Conservation (phyloP, 768 basidiomycete species). For the Melanogaster broomeanus region DNA sequence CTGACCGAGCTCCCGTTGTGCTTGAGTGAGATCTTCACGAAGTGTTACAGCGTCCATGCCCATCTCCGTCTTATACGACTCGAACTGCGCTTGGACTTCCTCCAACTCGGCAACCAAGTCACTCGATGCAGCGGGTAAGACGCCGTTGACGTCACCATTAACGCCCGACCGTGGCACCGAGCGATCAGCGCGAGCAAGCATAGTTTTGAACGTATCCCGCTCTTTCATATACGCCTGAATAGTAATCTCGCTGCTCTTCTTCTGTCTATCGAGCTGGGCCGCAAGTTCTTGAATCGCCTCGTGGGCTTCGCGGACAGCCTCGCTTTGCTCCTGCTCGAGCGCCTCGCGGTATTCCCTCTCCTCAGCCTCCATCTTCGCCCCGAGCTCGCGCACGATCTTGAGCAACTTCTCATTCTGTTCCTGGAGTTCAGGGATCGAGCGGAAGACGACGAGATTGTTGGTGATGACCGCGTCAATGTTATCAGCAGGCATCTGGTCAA, state of each 20-base stretch:
- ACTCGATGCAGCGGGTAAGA: constrained; percentile 16
- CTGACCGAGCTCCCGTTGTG: constrained; percentile 70
- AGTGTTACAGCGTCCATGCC: constrained; percentile 71
- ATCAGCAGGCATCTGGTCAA: constrained; percentile 49
- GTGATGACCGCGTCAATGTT: constrained; percentile 83
- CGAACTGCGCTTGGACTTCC: constrained; percentile 79
- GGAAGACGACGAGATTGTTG: constrained; percentile 86
- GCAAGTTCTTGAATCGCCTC: constrained; percentile 81
- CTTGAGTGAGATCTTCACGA: constrained; percentile 64
- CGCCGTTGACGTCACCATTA: constrained; percentile 37
- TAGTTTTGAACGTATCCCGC: constrained; percentile 77
- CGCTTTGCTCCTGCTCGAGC: constrained; percentile 73
- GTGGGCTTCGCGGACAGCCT: constrained; percentile 86
- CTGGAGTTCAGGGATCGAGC: constrained; percentile 77
- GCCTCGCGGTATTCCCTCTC: constrained; percentile 73
- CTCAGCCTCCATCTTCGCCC: constrained; percentile 80
- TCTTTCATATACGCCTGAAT: constrained; percentile 87
- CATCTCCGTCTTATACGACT: constrained; percentile 79
- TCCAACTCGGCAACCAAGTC: constrained; percentile 62
- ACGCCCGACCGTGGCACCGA: constrained; percentile 14
- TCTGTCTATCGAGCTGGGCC: constrained; percentile 76
- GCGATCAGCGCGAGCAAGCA: constrained; percentile 60
- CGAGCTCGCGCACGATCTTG: constrained; percentile 80
- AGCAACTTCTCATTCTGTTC: constrained; percentile 90
- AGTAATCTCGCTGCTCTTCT: constrained; percentile 65